Conservation (phyloP, 192 early-diverging fungal species). For the Coemansia sp. region DNA sequence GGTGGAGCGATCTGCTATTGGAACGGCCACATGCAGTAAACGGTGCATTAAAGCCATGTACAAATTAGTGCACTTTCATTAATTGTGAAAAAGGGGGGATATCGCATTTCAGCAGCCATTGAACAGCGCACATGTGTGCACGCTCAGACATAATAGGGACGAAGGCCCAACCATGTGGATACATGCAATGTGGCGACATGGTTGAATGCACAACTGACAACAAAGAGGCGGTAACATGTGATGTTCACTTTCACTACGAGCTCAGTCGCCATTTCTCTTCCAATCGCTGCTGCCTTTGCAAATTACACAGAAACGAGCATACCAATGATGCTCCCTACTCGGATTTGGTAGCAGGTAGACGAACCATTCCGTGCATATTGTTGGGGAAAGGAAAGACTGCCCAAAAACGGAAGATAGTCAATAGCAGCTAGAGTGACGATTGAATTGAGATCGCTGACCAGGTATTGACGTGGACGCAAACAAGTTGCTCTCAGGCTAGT, state of each 20-base stretch:
- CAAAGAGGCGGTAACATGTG: slow-evolving; percentile 3
- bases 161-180: not conserved
- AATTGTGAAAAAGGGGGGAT: not conserved
- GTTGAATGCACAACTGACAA: not conserved
- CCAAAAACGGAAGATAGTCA: not conserved
- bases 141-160: not conserved
- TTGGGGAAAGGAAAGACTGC: not conserved
- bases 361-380: not conserved
- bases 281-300: not conserved
- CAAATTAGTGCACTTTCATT: not conserved
- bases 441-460: not conserved
- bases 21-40: not conserved
- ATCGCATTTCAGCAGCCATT: not conserved
- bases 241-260: not conserved
- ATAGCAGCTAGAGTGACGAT: not conserved
- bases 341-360: not conserved
- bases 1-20: not conserved
- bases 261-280: not conserved
- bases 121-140: not conserved
- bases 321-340: not conserved
- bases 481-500: not conserved
- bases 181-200: slow-evolving; percentile 4
- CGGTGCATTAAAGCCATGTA: not conserved
- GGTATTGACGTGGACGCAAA: not conserved
- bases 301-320: slow-evolving; percentile 3